Conservation (phyloP, 1,284 basidiomycete species). For the Heterobasidion annosum region DNA sequence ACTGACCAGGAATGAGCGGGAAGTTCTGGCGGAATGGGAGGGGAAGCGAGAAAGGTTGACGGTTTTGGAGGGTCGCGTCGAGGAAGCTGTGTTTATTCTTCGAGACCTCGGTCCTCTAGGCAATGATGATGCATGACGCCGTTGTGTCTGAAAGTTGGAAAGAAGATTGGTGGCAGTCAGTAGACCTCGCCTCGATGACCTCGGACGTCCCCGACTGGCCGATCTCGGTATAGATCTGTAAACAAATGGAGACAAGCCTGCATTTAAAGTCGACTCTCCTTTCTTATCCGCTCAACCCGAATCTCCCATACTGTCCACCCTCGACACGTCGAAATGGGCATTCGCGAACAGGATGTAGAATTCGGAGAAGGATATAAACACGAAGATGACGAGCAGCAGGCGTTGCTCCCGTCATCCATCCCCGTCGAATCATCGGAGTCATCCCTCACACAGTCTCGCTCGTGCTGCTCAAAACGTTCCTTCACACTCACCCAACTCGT, state of each 20-base stretch:
- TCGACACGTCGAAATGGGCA: constrained; percentile 6
- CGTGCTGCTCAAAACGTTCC: constrained; percentile 1
- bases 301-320: no score
- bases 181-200: no score
- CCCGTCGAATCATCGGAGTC: constrained; percentile 9
- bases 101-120: constrained; percentile 48
- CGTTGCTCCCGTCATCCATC: constrained; percentile 24
- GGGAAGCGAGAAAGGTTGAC: constrained; percentile 62
- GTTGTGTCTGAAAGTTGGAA: background rate
- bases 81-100: constrained; percentile 79
- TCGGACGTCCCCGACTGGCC: no score
- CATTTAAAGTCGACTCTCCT: no score
- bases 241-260: no score
- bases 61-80: constrained; percentile 73
- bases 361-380: constrained; percentile 16
- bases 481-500: constrained; percentile 25
- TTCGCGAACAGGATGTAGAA: constrained; percentile 14
- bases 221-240: no score
- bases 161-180: background rate
- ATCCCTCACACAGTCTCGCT: constrained; percentile 4
- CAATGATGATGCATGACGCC: background rate
- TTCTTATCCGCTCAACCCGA: no score
- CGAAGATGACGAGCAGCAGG: constrained; percentile 22
- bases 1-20: constrained; percentile 63
- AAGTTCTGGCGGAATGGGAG: constrained; percentile 60